Evolutionary conservation across 2,329 filamentous ascomycete species (phyloP).

Genomic region (Aspergillus hiratsukae): DNA sequence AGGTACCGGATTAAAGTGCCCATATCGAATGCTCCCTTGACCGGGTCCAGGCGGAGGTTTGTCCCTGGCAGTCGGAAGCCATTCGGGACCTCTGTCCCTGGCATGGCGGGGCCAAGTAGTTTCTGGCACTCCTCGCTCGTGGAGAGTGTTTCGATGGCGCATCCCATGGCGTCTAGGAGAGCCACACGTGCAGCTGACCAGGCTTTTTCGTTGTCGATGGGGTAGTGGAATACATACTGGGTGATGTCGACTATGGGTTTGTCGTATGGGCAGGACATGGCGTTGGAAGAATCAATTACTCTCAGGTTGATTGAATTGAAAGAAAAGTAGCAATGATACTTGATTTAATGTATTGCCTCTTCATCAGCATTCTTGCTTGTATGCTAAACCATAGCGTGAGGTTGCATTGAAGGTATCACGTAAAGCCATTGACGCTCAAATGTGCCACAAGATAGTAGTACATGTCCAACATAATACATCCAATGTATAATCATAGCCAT

Average conservation of each 20-base stretch:
- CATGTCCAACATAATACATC: not conserved
- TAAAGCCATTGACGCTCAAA: not conserved
- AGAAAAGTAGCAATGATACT: not conserved
- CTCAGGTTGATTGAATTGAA: not conserved
- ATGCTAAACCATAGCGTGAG: not conserved
- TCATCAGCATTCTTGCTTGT: not conserved
- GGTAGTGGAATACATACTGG: conserved; percentile 19
- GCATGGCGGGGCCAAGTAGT: conserved; percentile 14
- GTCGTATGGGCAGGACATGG: conserved; percentile 21
- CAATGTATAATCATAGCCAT: not conserved
- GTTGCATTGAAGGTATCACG: not conserved
- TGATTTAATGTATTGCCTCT: not conserved
- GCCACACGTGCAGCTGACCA: conserved; percentile 15
- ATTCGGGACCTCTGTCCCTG: conserved; percentile 18
- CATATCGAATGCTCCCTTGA: conserved; percentile 39
- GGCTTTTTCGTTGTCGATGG: conserved; percentile 14
- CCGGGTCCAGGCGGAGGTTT: conserved; percentile 29
- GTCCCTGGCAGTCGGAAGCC: conserved; percentile 40
- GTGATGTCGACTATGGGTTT: conserved; percentile 28
- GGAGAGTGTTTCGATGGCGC: conserved; percentile 21
- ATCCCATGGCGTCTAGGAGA: conserved; percentile 23
- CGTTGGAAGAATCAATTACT: not conserved
- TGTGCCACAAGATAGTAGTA: not conserved
- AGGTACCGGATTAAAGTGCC: conserved; percentile 38
- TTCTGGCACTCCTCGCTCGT: conserved; percentile 15